These are phyloP conservation scores for Diaporthe velutina DNA, from an alignment of 2,329 filamentous ascomycete genomes.

Conservation along the genomic window DNA sequence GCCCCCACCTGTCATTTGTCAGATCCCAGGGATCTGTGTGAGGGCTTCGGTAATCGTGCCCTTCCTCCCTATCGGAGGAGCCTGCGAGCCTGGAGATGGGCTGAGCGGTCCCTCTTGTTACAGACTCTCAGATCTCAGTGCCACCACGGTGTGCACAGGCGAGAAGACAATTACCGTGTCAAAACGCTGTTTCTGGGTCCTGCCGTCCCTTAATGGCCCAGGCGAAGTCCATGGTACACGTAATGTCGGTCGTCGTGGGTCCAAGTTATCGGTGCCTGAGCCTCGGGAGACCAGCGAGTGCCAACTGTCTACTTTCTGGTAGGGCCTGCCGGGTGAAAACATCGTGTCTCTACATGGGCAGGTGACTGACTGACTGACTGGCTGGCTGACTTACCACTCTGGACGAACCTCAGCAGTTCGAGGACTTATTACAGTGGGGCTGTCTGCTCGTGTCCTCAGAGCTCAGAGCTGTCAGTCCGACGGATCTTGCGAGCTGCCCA, in stretches of 20 bases:
- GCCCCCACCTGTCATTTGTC: constrained; percentile 27
- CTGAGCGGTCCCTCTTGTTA: constrained; percentile 8
- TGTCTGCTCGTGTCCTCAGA: background rate
- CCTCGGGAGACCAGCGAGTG: background rate
- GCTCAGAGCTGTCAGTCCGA: background rate
- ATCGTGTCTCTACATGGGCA: background rate
- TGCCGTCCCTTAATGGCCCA: background rate
- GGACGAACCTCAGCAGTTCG: constrained; percentile 12
- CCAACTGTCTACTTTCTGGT: background rate
- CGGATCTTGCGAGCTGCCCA: background rate
- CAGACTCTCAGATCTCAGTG: constrained; percentile 14
- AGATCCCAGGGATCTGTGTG: constrained; percentile 15
- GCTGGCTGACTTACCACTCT: background rate
- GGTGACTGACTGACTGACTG: too few species aligned
- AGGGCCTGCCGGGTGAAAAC: background rate
- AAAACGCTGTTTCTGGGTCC: background rate
- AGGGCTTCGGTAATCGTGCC: constrained; percentile 20
- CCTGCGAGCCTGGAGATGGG: background rate
- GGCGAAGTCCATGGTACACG: background rate
- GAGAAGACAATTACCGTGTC: constrained; percentile 2
- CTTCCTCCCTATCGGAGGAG: background rate
- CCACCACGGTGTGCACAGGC: constrained; percentile 8
- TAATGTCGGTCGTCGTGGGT: constrained; percentile 5
- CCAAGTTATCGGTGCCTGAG: background rate
- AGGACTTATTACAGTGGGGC: background rate